A percentile compares a stretch with the other conserved stretches of the same genome.
phyloP scores from a whole-genome alignment of 768 basidiomycete species.

The Tricholoma saponaceum region DNA sequence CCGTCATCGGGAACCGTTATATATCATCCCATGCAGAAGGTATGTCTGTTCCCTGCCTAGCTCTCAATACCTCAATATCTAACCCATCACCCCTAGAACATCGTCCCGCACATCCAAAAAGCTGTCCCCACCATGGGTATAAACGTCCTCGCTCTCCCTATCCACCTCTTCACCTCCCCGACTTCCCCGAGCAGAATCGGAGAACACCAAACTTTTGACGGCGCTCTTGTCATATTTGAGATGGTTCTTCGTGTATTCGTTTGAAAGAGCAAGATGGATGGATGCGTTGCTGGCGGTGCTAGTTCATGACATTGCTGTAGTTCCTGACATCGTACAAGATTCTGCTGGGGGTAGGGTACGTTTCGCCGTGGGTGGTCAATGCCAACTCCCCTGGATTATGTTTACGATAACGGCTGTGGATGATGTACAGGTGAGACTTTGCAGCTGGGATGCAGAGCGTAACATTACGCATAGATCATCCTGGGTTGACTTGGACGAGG shows the following conservation, averaged over 20 bases:
- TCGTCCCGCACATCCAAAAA: conserved; percentile 78
- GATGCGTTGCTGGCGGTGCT: conserved; percentile 55
- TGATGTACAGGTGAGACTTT: conserved; percentile 48
- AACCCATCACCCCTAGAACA: conserved; percentile 42
- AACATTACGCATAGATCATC: conserved; percentile 68
- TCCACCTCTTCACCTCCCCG: conserved; percentile 59
- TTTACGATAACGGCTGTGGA: conserved; percentile 60
- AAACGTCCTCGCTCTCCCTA: conserved; percentile 76
- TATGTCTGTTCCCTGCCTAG: conserved; percentile 20
- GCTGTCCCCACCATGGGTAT: conserved; percentile 79
- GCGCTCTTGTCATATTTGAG: conserved; percentile 78
- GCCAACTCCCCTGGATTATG: conserved; percentile 13
- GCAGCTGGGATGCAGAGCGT: conserved; percentile 63
- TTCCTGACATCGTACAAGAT: conserved; percentile 87
- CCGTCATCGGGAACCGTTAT: conserved; percentile 88
- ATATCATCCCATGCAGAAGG: conserved; percentile 92
- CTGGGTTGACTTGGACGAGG: conserved; percentile 87
- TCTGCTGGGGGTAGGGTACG: conserved; percentile 49
- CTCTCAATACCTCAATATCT: not conserved
- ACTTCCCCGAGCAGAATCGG: conserved; percentile 53
- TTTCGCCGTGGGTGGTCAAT: conserved; percentile 41
- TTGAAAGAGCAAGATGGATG: conserved; percentile 60
- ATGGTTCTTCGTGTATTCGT: conserved; percentile 70
- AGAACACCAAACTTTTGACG: conserved; percentile 51
- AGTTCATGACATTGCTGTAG: conserved; percentile 37